Percentiles rank a stretch among this genome's conserved stretches.
Conservation (phyloP, 1,284 basidiomycete species). For the Pyrrhoderma noxium region DNA sequence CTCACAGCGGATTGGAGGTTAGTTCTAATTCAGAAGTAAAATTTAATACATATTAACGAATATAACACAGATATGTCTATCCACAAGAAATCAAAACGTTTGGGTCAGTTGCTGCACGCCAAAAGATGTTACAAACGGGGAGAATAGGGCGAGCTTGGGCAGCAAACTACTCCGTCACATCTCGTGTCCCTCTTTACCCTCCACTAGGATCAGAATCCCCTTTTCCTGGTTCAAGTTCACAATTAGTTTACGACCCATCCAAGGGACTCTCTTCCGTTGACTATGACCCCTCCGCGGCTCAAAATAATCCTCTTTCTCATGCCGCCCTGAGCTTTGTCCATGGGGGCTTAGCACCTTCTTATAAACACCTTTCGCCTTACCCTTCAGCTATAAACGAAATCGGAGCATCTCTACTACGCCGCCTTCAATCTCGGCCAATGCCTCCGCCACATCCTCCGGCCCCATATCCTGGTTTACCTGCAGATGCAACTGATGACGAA, state of each 20-base stretch:
- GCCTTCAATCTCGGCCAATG: constrained; percentile 46
- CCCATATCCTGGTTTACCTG: constrained; percentile 71
- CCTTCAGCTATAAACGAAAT: constrained; percentile 75
- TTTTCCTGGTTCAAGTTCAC: constrained; percentile 69
- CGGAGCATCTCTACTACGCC: constrained; percentile 56
- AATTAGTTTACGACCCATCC: constrained; percentile 45
- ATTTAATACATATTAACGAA: background rate
- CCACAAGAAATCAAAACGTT: constrained; percentile 75
- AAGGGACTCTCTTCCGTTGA: constrained; percentile 39
- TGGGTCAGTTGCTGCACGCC: constrained; percentile 61
- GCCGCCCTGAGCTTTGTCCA: constrained; percentile 82
- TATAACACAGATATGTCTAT: constrained; percentile 66
- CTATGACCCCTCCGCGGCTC: constrained; percentile 20
- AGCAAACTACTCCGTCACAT: constrained; percentile 77
- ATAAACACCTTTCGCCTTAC: constrained; percentile 66
- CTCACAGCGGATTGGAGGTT: constrained; percentile 75
- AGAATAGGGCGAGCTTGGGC: constrained; percentile 81
- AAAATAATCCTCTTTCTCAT: constrained; percentile 54
- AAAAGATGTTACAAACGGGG: constrained; percentile 65
- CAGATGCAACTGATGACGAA: constrained; percentile 59
- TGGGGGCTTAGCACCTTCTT: constrained; percentile 76
- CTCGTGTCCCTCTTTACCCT: constrained; percentile 72
- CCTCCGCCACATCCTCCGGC: constrained; percentile 78
- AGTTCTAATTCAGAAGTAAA: constrained; percentile 1
- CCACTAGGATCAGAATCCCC: constrained; percentile 48